Base-by-base conservation (phyloP, 179 eudicot genomes). In the Amaranthus tricolor region DNA sequence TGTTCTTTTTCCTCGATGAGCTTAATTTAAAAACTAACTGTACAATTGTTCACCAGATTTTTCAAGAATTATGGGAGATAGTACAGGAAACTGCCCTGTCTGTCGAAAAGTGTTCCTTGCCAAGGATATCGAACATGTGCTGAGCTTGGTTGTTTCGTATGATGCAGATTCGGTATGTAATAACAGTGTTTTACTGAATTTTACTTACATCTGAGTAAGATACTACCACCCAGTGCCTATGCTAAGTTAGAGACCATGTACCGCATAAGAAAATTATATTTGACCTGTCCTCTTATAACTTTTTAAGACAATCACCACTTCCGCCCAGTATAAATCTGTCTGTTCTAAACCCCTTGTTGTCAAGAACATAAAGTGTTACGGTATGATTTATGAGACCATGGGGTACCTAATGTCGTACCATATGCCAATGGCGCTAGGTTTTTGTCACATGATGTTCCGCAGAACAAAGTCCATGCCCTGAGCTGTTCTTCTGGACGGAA, bases 91-190 rank as follows among this genome's bases (percentile, higher is more conserved):
- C 61, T 94, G 98, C 79, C 97, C 97, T 61, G 94, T 92, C 47
- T 94, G 98, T 80, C 97, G 97, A 62, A 85, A 89, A 83, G 85
- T 84, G 74, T 90, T 92, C 72, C 94, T 84, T 80, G 88, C 87
- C 53, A 86, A 88, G 85, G 98, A 94, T 80, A 92, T 94, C 40
- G 96, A 90, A 70, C 98, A 94, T 61, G 96, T 92, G 83, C 91
- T 94, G 73, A 85, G 89, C 87, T 85, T 83, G 79, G 88, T 89
- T 76, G 89, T 81, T 73, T 82, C 88, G 74, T 76, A 58, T 79
- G 74, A 72, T 54, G 62, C 80, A 70, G 69, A 81, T 61, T 50
- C 72, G 97, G 97, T 94, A 90, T 65, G 88, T 76, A 69, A n/a
- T 47, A 55, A 47, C 51, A 67, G 55, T 48, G 15, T 3, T 31